These are phyloP conservation scores for Delphinella strobiligena DNA, from an alignment of 2,329 filamentous ascomycete species.

Conservation along the genomic window DNA sequence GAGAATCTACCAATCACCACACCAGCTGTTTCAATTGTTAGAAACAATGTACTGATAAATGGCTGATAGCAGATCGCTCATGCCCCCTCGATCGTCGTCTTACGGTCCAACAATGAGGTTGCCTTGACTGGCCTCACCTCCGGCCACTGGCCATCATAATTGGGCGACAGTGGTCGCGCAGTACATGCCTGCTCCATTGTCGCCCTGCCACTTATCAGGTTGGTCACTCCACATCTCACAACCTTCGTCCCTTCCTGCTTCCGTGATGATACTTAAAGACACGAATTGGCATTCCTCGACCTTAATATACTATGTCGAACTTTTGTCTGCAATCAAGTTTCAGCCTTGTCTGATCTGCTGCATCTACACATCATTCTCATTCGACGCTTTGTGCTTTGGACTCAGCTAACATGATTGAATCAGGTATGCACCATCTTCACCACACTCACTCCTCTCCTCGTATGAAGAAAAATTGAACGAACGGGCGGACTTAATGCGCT, in stretches of 20 bases:
- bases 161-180: neutral
- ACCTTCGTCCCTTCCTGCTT: conserved; percentile 1
- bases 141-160: neutral
- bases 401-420: conserved; percentile 7
- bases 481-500: conserved; percentile 55
- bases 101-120: neutral
- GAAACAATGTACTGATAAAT: too few species aligned
- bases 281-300: conserved; percentile 56
- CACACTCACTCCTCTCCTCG: neutral
- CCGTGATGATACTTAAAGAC: conserved; percentile 48
- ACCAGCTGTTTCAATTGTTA: neutral
- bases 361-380: conserved; percentile 4
- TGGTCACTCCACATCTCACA: conserved; percentile 2
- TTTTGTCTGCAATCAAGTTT: conserved; percentile 50
- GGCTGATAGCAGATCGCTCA: too few species aligned
- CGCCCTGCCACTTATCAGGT: conserved; percentile 6
- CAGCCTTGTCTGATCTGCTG: conserved; percentile 51
- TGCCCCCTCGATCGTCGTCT: too few species aligned
- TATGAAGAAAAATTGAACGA: conserved; percentile 55
- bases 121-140: neutral
- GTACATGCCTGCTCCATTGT: neutral
- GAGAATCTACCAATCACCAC: conserved; percentile 17
- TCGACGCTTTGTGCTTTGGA: conserved; percentile 1
- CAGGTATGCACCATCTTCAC: conserved; percentile 8
- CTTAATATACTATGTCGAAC: conserved; percentile 53